Evolutionary conservation across 306 rosid genomes (phyloP).

Genomic region (Boehmeria nivea): DNA sequence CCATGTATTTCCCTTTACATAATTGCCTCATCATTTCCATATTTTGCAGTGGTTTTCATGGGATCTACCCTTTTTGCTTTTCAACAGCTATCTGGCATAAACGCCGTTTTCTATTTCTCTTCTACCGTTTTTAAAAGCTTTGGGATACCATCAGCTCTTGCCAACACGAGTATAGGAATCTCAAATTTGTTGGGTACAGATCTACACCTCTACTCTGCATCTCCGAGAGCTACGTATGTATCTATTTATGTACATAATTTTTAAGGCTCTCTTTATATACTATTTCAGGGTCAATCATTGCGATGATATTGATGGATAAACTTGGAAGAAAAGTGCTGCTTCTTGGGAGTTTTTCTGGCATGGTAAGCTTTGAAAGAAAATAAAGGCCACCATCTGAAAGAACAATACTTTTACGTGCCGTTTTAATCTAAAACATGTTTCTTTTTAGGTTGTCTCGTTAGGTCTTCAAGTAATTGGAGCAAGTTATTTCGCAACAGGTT

Average conservation of each 20-base stretch:
- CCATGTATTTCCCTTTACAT: conserved; percentile 17
- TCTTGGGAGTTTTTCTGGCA: conserved; percentile 75
- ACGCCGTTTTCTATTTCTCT: conserved; percentile 84
- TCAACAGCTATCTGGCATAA: conserved; percentile 91
- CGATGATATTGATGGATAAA: conserved; percentile 85
- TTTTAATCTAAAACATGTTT: no score
- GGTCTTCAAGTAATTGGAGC: conserved; percentile 64
- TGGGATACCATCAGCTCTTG: conserved; percentile 63
- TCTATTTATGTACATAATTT: conserved; percentile 18
- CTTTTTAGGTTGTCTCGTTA: conserved; percentile 58
- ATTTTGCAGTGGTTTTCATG: conserved; percentile 82
- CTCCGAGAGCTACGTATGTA: conserved; percentile 6
- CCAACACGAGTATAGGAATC: conserved; percentile 61
- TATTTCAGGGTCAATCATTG: conserved; percentile 58
- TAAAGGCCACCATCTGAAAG: no score
- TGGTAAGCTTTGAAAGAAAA: conserved; percentile 43
- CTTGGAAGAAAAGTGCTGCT: conserved; percentile 78
- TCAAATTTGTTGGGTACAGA: conserved; percentile 60
- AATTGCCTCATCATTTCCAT: conserved; percentile 30
- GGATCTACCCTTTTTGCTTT: conserved; percentile 81
- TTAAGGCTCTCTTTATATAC: conserved; percentile 17
- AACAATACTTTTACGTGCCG: no score
- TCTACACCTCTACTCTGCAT: conserved; percentile 13
- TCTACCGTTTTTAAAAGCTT: conserved; percentile 71
- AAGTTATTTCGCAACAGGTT: conserved; percentile 46